phyloP scores from a whole-genome alignment of 1,284 basidiomycete species.

The Ceratobasidium sp. region DNA sequence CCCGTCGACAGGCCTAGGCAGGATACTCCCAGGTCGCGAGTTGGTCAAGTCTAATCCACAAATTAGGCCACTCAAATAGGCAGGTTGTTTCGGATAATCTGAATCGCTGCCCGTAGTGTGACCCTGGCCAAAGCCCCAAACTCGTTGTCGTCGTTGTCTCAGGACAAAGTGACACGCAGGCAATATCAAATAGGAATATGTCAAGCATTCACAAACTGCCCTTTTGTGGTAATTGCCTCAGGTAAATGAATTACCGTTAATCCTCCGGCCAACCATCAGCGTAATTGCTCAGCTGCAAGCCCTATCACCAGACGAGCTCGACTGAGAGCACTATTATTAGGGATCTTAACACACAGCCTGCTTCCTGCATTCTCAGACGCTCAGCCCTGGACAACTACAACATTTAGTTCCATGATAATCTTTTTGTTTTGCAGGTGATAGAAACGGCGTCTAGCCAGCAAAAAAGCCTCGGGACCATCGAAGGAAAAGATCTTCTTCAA shows the following conservation, averaged over 20 bases:
- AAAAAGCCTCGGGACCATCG: not conserved
- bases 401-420: not conserved
- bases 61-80: not conserved
- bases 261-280: not conserved
- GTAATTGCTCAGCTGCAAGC: not conserved
- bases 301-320: not conserved
- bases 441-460: not conserved
- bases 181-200: slow-evolving; percentile 6
- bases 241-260: not conserved
- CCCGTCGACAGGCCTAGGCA: too few relatives aligned
- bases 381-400: not conserved
- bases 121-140: not conserved
- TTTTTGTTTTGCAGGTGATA: not conserved
- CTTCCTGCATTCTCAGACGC: not conserved
- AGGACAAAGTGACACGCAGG: not conserved
- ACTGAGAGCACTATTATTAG: not conserved
- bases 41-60: not conserved
- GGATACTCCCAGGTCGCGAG: not conserved
- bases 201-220: slow-evolving; percentile 4
- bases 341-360: not conserved
- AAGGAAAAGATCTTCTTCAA: not conserved
- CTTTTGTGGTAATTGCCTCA: not conserved
- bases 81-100: not conserved
- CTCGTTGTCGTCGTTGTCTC: not conserved
- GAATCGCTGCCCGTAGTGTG: not conserved